Evolutionary conservation across 139 green algal genomes (phyloP), one percentile per base, ranked within the genome.

Genomic region (Chlamydomonas eustigma): DNA sequence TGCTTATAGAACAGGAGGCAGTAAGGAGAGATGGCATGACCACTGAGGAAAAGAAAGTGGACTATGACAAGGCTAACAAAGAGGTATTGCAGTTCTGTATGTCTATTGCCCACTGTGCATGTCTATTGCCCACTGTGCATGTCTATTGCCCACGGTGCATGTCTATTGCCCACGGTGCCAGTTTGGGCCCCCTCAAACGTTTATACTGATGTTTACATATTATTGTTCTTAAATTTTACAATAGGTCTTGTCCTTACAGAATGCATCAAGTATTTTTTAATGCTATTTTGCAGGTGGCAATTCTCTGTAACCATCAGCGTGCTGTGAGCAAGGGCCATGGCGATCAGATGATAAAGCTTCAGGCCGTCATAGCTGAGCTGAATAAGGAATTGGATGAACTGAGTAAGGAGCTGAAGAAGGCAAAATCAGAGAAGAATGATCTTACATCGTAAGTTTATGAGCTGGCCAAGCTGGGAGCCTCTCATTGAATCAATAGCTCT

Each of bases 291-390:
- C 80, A 94, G 89, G 95, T 99, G 71, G 95, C 95, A 75, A 95
- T 99, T 37, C 89, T 99, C 76, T 99, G 96, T 84, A 99, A 99
- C 84, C 96, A 99, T 80, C 93, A 98, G 87, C 90, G 94, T 24
- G 85, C 87, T 0, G 93, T 97, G 51, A 86, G 91, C 77, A 98
- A 98, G 81, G 84, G 78, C 28, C 94, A 98, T 78, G 85, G 78
- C 5, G 74, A 66, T 30, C 89, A 95, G 81, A 98, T 99, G 92
- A 84, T 77, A 52, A 83, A 80, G 36, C 75, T 91, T 28, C 65
- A 87, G 66, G 75, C 77, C 32, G 80, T 86, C 71, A 50, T 86
- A 35, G 4, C 8, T 4, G 51, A 36, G 34, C 34, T 90, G 63
- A 80, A 83, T 1, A 77, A 81, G 28, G 88, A 92, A 75, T 77